phyloP scores from a whole-genome alignment of 2,329 filamentous ascomycete genomes.

The Pseudogymnoascus sp. region DNA sequence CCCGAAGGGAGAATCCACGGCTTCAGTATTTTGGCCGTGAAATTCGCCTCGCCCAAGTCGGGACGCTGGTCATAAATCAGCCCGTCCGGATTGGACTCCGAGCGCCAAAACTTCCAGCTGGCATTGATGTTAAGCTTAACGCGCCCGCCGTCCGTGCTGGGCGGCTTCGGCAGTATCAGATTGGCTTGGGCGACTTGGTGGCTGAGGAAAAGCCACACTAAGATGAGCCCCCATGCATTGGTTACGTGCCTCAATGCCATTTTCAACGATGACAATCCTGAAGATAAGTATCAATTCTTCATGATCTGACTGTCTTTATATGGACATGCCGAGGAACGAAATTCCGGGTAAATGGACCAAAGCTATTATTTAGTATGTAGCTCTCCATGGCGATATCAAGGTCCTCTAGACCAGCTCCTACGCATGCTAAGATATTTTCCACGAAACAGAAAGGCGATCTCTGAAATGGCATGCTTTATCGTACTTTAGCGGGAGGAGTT shows the following conservation, averaged over 20 bases:
- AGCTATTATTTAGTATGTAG: neutral
- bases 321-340: neutral
- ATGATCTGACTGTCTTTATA: neutral
- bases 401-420: neutral
- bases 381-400: neutral
- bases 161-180: neutral
- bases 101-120: constrained; percentile 36
- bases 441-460: constrained; percentile 3
- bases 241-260: constrained; percentile 3
- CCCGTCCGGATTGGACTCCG: constrained; percentile 33
- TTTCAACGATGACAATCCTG: neutral
- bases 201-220: neutral
- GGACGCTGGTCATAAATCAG: constrained; percentile 29
- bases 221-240: neutral
- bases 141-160: neutral
- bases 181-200: neutral
- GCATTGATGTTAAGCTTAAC: constrained; percentile 22
- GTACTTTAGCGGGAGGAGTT: neutral
- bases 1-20: constrained; percentile 38
- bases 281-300: neutral
- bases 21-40: constrained; percentile 28
- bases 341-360: neutral
- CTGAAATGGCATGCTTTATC: neutral
- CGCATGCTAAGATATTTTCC: neutral
- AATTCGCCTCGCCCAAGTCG: neutral